Evolutionary conservation across 768 basidiomycete species (phyloP), one percentile per base, ranked within the genome.

Genomic region (Auriscalpium orientale): DNA sequence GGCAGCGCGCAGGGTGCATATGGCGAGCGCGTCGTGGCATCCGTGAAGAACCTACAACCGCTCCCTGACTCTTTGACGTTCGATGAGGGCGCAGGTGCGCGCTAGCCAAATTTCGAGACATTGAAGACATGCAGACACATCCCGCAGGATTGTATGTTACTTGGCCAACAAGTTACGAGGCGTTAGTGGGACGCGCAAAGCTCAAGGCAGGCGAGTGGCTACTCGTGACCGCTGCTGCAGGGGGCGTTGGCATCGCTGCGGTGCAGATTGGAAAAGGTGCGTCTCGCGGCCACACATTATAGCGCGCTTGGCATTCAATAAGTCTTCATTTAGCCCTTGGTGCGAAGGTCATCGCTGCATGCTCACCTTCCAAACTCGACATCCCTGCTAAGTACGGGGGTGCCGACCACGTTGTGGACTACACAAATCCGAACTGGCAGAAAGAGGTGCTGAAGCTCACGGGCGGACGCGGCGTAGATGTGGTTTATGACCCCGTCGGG

Each of bases 141-240:
- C 54, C 13, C 46, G 36, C 55, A 87, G 92, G 90, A 3, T 66
- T 97, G 50, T 89, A 70, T 62, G 71, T 98, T n/a, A 95, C 92
- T 8, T 93, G 89, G 83, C 91, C 93, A 0, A 98, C 95, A 7
- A 88, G 85, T 58, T 98, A 97, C 63, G 94, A 95, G 65, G 97
- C 85, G 0, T 74, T 99, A 13, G 88, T 93, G 0, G 89, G 88
- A 11, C 77, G 94, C 51, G 95, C 91, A 12, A 74, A 89, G 47
- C 71, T 94, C 44, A 83, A 93, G 66, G 71, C 82, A 53, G 89
- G 89, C 20, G 95, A 98, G 72, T 93, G 87, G 82, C 82, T 97
- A 3, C 82, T 99, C 3, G 85, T 98, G 4, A 91, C 92, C 50
- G 95, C 94, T 8, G 90, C 91, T n/a, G 95, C 95, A 1, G 95